Percentiles rank a stretch among this genome's conserved stretches.
Conservation (phyloP, 176 grass and related monocot species). For the Saccharum officinarum region DNA sequence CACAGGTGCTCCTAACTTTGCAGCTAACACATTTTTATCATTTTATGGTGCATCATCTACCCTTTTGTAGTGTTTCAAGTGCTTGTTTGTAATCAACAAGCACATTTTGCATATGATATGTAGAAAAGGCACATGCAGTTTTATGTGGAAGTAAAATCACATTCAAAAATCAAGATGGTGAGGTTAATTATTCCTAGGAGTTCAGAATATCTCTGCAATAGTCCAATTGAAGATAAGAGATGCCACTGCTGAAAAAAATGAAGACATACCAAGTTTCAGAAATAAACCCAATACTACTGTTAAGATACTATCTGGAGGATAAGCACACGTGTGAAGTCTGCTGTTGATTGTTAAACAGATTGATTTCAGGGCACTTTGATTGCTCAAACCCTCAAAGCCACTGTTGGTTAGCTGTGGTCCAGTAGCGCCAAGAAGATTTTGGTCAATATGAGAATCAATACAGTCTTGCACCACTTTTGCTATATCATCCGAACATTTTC, state of each 20-base stretch:
- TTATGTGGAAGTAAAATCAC: not conserved
- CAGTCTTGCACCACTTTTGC: slow-evolving; percentile 58
- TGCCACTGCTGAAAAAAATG: slow-evolving; percentile 15
- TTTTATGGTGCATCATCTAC: not conserved
- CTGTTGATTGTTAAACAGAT: slow-evolving; percentile 71
- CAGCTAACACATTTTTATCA: not conserved
- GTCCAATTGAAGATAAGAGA: slow-evolving; percentile 13
- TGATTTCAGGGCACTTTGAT: slow-evolving; percentile 56
- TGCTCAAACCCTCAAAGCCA: slow-evolving; percentile 37
- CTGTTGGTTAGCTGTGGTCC: slow-evolving; percentile 27
- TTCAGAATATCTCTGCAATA: not conserved
- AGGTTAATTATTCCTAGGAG: slow-evolving; percentile 22
- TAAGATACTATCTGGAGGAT: slow-evolving; percentile 58
- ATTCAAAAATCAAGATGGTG: not conserved
- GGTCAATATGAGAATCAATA: slow-evolving; percentile 58
- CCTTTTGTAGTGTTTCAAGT: not conserved
- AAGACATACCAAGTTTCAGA: slow-evolving; percentile 86
- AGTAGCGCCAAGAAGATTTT: slow-evolving; percentile 34
- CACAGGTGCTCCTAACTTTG: slow-evolving; percentile 6
- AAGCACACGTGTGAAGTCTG: slow-evolving; percentile 42
- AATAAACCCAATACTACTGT: slow-evolving; percentile 65
- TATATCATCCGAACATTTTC: slow-evolving; percentile 61
- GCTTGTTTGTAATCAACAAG: not conserved
- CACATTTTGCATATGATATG: not conserved
- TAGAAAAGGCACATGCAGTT: slow-evolving; percentile 4